phyloP scores from a whole-genome alignment of 2,329 filamentous ascomycete genomes.

The Mycosphaerella sp. region DNA sequence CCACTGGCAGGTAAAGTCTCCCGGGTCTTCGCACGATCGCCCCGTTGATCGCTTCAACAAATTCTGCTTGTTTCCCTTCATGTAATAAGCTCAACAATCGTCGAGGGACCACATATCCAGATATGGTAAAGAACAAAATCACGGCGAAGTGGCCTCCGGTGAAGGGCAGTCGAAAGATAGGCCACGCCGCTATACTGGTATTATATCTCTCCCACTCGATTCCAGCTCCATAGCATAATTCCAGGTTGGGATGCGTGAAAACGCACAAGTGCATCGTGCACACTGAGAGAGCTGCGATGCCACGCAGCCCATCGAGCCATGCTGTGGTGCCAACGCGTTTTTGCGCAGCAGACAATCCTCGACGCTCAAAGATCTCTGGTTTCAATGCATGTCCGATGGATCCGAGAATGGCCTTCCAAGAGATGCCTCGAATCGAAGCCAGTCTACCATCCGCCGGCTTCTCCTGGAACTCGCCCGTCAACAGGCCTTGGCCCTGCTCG shows the following conservation, averaged over 20 bases:
- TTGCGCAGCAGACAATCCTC: slow-evolving; percentile 6
- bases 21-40: slow-evolving; percentile 46
- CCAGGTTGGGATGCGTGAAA: slow-evolving; percentile 50
- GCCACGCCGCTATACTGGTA: slow-evolving; percentile 44
- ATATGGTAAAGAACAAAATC: slow-evolving; percentile 47
- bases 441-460: slow-evolving; percentile 4
- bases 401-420: not conserved
- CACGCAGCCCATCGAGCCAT: slow-evolving; percentile 58
- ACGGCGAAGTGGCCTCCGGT: slow-evolving; percentile 56
- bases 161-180: slow-evolving; percentile 54
- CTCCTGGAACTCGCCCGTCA: slow-evolving; percentile 9
- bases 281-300: slow-evolving; percentile 59
- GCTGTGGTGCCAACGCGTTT: slow-evolving; percentile 39
- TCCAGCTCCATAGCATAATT: slow-evolving; percentile 28
- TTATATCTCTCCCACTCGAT: slow-evolving; percentile 37
- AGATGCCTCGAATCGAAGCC: slow-evolving; percentile 2
- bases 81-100: slow-evolving; percentile 36
- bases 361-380: slow-evolving; percentile 15
- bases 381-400: slow-evolving; percentile 5
- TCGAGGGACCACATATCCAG: slow-evolving; percentile 44
- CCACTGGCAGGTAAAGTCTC: slow-evolving; percentile 46
- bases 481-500: slow-evolving; percentile 5
- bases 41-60: slow-evolving; percentile 41
- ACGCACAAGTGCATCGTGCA: slow-evolving; percentile 55
- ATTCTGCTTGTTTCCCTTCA: slow-evolving; percentile 32